Evolutionary conservation across 2,329 filamentous ascomycete species (phyloP), one percentile per base, ranked within the genome.

Genomic region (Dichotomopilus funicola): DNA sequence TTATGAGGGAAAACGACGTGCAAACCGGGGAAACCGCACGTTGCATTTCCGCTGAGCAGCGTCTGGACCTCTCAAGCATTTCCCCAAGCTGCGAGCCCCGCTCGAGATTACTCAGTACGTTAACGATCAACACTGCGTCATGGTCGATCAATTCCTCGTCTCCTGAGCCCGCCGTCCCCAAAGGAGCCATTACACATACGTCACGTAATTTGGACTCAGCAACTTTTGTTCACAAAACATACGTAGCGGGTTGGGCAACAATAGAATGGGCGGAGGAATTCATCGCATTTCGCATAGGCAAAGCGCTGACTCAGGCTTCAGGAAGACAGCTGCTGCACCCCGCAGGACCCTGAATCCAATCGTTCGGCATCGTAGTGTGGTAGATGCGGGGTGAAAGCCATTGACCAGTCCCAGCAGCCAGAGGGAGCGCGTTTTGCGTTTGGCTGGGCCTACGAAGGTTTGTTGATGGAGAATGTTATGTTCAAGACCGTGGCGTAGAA

Each of bases 231-330:
- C 27, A 12, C 19, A 27, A 19, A 11, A 11, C n/a, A 3, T 5
- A 12, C 31, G 7, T 34, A 27, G 19, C 19, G 19, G 19, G 19
- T 27, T 27, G 19, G 19, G 3, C 19, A 27, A 27, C 45, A 13
- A 35, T 35, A 31, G 13, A 35, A 33, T 40, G 36, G n/a, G 33
- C 45, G 36, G 33, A 12, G 10, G 13, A 44, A 44, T 8, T 10
- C 42, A 44, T 12, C 34, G 34, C 34, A 46, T 46, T 11, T 36
- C 19, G 19, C 19, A 27, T 27, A 38, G 40, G 11, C 19, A 11
- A 6, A 41, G 35, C 27, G 53, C 56, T 58, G 53, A 59, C 53
- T 59, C 57, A 54, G 57, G 37, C 6, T 11, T n/a, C 38, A 27
- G 27, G 19, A 27, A 27, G 19, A 27, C 19, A 27, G 19, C 10